These are phyloP conservation scores for Leishmania tropica DNA, from an alignment of 208 protist genomes.

Conservation along the genomic window DNA sequence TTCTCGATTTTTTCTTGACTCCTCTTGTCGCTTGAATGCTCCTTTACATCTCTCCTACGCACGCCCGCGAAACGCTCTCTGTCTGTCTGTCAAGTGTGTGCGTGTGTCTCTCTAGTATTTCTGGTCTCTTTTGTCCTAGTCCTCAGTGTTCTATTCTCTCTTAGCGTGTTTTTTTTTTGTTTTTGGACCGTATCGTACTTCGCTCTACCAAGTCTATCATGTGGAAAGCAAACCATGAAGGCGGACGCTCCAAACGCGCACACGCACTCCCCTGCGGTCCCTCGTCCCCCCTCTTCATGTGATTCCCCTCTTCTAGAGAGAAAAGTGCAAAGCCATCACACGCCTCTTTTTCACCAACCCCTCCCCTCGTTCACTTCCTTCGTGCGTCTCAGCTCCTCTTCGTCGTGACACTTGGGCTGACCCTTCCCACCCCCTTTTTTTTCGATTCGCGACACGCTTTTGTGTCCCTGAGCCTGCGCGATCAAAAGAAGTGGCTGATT, in stretches of 20 bases:
- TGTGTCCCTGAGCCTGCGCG: background rate
- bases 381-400: background rate
- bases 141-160: background rate
- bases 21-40: background rate
- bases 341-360: background rate
- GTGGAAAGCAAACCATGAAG: background rate
- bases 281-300: background rate
- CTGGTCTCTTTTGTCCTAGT: background rate
- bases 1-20: background rate
- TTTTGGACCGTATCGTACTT: background rate
- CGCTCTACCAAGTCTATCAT: background rate
- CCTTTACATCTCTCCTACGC: background rate
- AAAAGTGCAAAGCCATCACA: background rate
- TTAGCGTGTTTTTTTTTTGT: background rate
- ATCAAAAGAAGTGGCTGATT: background rate
- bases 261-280: background rate
- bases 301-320: background rate
- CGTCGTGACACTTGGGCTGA: background rate
- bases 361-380: background rate
- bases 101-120: background rate
- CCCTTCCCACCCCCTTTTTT: background rate
- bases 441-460: background rate
- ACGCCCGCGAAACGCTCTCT: too few relatives aligned
- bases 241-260: background rate
- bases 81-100: background rate